Evolutionary conservation across 257 asterid species (phyloP).

Genomic region (Petunia axillaris): DNA sequence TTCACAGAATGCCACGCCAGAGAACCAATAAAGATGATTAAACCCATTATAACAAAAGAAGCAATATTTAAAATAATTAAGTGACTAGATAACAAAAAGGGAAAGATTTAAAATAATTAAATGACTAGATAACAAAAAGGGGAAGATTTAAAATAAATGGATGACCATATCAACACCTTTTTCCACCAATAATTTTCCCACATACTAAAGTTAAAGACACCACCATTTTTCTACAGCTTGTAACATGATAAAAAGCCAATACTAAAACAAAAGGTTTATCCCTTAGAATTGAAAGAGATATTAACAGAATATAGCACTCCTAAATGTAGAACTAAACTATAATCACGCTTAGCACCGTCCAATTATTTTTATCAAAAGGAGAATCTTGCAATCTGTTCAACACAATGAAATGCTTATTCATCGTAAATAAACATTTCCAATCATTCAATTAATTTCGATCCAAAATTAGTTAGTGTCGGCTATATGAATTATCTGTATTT

Average conservation of each 20-base stretch:
- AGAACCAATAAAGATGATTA: neutral
- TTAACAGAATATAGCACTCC: neutral
- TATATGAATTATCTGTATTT: neutral
- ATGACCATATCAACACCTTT: slow-evolving; percentile 1
- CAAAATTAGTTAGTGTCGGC: neutral
- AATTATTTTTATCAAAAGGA: neutral
- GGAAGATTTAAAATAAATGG: neutral
- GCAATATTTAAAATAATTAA: neutral
- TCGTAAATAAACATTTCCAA: neutral
- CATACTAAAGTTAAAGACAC: slow-evolving; percentile 8
- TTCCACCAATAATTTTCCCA: slow-evolving; percentile 18
- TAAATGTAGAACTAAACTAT: slow-evolving; percentile 8
- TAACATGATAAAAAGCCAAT: slow-evolving; percentile 14
- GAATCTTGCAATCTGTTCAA: slow-evolving; percentile 6
- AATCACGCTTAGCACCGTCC: slow-evolving; percentile 18
- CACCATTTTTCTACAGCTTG: slow-evolving; percentile 1
- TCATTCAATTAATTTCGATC: neutral
- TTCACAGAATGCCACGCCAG: slow-evolving; percentile 19
- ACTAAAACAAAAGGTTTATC: slow-evolving; percentile 15
- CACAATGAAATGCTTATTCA: neutral
- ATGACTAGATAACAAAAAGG: neutral
- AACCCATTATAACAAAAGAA: neutral
- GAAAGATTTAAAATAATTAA: neutral
- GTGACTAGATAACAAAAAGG: neutral
- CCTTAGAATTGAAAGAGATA: slow-evolving; percentile 8